Percentiles rank a stretch among this genome's conserved stretches.
phyloP scores from a whole-genome alignment of 2,329 filamentous ascomycete genomes.

The Chalaropsis ovoidea region DNA sequence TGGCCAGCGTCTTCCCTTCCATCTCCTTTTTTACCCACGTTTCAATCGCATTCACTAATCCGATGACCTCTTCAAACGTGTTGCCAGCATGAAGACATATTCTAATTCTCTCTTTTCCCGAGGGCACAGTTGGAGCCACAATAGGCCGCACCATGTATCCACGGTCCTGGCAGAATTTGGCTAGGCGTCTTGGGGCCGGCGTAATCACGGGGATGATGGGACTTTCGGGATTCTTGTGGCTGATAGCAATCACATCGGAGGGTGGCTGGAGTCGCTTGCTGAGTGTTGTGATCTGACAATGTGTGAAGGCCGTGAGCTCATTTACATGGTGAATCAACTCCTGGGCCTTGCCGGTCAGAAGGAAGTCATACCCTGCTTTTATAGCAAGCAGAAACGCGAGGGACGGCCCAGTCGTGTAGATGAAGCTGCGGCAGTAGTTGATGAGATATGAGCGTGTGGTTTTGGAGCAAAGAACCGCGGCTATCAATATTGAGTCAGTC shows the following conservation, averaged over 20 bases:
- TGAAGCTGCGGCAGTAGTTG: conserved; percentile 65
- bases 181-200: conserved; percentile 46
- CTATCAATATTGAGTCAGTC: conserved; percentile 28
- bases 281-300: conserved; percentile 36
- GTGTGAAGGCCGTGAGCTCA: conserved; percentile 38
- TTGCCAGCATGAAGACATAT: conserved; percentile 61
- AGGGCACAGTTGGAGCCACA: conserved; percentile 57
- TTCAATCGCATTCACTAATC: conserved; percentile 40
- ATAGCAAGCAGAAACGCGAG: conserved; percentile 52
- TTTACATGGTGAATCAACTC: conserved; percentile 36
- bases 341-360: conserved; percentile 42
- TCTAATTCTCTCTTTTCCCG: conserved; percentile 52
- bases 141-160: conserved; percentile 56
- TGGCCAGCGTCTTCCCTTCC: not conserved
- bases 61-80: conserved; percentile 46
- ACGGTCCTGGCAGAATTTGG: conserved; percentile 47
- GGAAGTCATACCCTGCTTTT: conserved; percentile 45
- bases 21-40: conserved; percentile 35
- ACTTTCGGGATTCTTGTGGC: conserved; percentile 37
- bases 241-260: not conserved
- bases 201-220: conserved; percentile 58
- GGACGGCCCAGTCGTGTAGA: conserved; percentile 62
- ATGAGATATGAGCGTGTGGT: conserved; percentile 54
- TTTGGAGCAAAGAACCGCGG: conserved; percentile 52
- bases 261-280: conserved; percentile 29